Evolutionary conservation across 495 filamentous ascomycete genomes (phyloP).

Genomic region (Penicillium odoratum): DNA sequence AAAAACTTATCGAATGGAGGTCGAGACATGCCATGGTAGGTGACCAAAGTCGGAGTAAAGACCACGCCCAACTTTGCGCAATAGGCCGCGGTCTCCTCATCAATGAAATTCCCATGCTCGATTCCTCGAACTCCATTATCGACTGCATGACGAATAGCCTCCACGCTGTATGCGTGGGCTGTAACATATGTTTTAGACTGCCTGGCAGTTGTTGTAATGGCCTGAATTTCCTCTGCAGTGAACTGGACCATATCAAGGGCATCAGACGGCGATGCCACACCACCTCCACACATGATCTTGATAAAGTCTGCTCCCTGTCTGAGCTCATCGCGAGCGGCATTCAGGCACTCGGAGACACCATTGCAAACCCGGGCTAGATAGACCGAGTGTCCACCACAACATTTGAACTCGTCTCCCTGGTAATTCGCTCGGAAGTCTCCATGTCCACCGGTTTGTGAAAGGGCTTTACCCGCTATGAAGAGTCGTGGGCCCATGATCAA

Average conservation of each 20-base stretch:
- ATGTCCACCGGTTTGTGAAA: constrained; percentile 53
- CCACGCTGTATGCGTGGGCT: constrained; percentile 50
- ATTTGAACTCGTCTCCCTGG: constrained; percentile 33
- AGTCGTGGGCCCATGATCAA: constrained; percentile 44
- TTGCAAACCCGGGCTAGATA: constrained; percentile 39
- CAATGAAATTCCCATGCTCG: constrained; percentile 55
- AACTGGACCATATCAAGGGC: constrained; percentile 48
- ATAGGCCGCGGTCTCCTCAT: constrained; percentile 44
- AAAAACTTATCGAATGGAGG: constrained; percentile 41
- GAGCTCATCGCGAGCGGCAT: constrained; percentile 48
- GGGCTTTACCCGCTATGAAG: constrained; percentile 42
- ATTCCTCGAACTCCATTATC: constrained; percentile 53
- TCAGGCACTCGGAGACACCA: constrained; percentile 47
- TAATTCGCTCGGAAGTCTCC: constrained; percentile 38
- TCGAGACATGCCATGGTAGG: constrained; percentile 45
- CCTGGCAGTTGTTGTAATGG: constrained; percentile 41
- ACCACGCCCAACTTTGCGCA: constrained; percentile 40
- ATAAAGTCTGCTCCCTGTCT: constrained; percentile 51
- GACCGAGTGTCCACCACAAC: constrained; percentile 36
- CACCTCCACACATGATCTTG: constrained; percentile 57
- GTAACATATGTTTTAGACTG: constrained; percentile 51
- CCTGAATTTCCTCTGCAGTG: constrained; percentile 48
- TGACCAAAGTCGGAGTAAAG: constrained; percentile 52
- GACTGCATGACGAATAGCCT: constrained; percentile 48
- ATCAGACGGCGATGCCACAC: constrained; percentile 51